Conservation (phyloP, 2,329 filamentous ascomycete species). For the Dryadomyces quercus-mongolicae region DNA sequence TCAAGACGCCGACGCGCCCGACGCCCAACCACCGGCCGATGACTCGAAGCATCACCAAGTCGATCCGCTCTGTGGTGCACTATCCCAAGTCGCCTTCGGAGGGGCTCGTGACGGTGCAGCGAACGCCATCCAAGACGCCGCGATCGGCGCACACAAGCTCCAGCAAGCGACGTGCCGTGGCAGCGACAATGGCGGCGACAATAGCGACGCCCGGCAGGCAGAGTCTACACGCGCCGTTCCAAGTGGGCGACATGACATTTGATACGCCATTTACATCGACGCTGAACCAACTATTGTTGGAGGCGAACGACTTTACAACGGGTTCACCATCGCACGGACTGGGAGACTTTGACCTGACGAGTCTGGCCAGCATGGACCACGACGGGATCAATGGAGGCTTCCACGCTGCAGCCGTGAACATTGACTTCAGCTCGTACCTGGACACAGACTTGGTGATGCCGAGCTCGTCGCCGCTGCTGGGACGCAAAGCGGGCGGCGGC, state of each 20-base stretch:
- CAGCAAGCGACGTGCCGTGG: slow-evolving; percentile 24
- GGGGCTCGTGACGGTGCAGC: slow-evolving; percentile 24
- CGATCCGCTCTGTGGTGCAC: slow-evolving; percentile 35
- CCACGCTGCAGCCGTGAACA: slow-evolving; percentile 11
- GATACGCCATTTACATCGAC: slow-evolving; percentile 51
- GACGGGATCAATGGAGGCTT: slow-evolving; percentile 18
- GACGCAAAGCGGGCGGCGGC: slow-evolving; percentile 8
- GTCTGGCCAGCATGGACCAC: slow-evolving; percentile 25
- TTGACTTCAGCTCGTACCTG: slow-evolving; percentile 37
- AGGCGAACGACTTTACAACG: slow-evolving; percentile 33
- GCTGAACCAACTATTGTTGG: slow-evolving; percentile 51
- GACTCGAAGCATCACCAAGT: slow-evolving; percentile 47
- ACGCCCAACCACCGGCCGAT: slow-evolving; percentile 48
- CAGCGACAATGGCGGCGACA: slow-evolving; percentile 8
- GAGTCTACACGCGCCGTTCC: slow-evolving; percentile 21
- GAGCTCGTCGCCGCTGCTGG: slow-evolving; percentile 31
- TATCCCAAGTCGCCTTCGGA: slow-evolving; percentile 31
- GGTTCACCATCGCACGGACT: slow-evolving; percentile 24
- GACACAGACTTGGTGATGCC: slow-evolving; percentile 34
- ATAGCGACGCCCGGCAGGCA: slow-evolving; percentile 8
- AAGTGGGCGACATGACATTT: slow-evolving; percentile 21
- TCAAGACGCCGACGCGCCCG: slow-evolving; percentile 53
- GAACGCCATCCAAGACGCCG: slow-evolving; percentile 30
- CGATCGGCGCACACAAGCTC: slow-evolving; percentile 20
- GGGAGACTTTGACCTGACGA: slow-evolving; percentile 30